Evolutionary conservation across 2,329 filamentous ascomycete genomes (phyloP), one percentile per base, ranked within the genome.

Genomic region (Hymenoscyphus repandus): DNA sequence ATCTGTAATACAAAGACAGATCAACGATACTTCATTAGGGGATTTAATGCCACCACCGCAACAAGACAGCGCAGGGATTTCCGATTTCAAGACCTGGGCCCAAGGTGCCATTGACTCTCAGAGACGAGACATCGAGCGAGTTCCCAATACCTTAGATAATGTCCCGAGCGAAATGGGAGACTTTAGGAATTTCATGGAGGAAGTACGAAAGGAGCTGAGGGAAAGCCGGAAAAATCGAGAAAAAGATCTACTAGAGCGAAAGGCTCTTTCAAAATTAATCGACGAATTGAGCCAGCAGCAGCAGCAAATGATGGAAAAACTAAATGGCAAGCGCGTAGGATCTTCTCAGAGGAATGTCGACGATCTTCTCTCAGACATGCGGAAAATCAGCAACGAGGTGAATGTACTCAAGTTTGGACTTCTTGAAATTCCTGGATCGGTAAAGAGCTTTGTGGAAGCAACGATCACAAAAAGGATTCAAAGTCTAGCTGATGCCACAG

Each of bases 181-280:
- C 6, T 59, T 67, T n/a, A 65, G 56, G 51, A 54, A 55, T 18
- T 65, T 66, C 36, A 66, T 67, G 57, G 17, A 51, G 20, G 60
- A 64, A 33, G 37, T 65, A 20, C 62, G 62, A 7, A 53, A 38
- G 39, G 58, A 65, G 15, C 47, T 62, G 27, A 45, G 49, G 18
- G 45, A 52, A 15, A 53, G 40, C 43, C 37, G 36, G 22, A 48
- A 53, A 36, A 36, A 32, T 40, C 47, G 32, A 37, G 37, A 31
- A 51, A 44, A 34, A 10, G 38, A 51, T 5, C 34, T 49, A n/a
- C 27, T 33, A 32, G 38, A 52, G 13, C 47, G 41, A 40, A 49
- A 48, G 13, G 54, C 53, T 32, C 47, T 58, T 20, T 39, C 38
- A 12, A 38, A 45, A 13, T 31, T 58, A 17, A 27, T 31, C 12